A percentile compares a stretch with the other conserved stretches of the same genome.
Conservation (phyloP, 768 basidiomycete genomes). For the Leccinum disarticulatum region DNA sequence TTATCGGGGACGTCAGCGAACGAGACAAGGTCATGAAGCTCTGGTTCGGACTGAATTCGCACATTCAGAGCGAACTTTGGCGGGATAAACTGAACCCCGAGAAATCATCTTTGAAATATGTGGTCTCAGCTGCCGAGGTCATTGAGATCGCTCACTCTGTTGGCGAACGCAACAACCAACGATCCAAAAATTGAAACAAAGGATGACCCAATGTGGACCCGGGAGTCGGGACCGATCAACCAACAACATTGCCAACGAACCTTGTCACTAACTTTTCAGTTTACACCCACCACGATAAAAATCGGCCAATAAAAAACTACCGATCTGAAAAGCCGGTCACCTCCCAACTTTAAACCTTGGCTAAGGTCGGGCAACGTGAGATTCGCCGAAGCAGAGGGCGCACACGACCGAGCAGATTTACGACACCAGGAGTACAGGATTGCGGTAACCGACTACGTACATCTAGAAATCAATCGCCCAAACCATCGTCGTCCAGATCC, state of each 20-base stretch:
- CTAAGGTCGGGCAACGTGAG: constrained; percentile 2
- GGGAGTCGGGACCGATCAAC: neutral
- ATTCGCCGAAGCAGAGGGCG: neutral
- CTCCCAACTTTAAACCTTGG: neutral
- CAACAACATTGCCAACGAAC: neutral
- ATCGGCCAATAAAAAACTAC: neutral
- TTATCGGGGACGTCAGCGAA: no score
- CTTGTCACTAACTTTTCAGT: neutral
- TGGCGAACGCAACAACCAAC: no score
- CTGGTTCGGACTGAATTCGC: no score
- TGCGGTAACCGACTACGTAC: neutral
- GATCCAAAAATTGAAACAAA: no score
- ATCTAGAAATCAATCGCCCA: constrained; percentile 29
- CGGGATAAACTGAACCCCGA: no score
- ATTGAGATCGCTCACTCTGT: no score
- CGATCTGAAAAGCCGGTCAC: neutral
- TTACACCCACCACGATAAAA: neutral
- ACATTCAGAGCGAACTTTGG: no score
- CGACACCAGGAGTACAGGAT: neutral
- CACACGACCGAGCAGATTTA: neutral
- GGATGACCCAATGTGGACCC: neutral
- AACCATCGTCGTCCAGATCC: constrained; percentile 74
- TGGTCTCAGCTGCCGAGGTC: no score
- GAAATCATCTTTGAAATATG: no score
- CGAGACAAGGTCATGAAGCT: no score